Percentiles rank a stretch among this genome's conserved stretches.
phyloP scores from a whole-genome alignment of 1,284 basidiomycete genomes.

The Rhodotorula sp. region DNA sequence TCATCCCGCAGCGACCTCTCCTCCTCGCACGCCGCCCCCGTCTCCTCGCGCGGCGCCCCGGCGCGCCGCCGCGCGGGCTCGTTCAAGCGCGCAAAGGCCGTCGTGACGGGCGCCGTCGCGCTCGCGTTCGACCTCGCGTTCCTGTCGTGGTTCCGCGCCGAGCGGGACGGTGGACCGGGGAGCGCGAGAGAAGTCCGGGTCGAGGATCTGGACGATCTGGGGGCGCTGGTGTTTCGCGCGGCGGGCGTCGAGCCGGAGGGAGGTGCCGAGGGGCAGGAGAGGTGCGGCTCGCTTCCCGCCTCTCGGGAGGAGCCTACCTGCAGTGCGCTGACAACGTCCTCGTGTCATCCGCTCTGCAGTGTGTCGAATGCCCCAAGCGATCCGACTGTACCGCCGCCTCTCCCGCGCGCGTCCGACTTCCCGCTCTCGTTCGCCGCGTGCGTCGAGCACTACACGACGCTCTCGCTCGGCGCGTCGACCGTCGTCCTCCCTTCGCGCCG shows the following conservation, averaged over 20 bases:
- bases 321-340: too few relatives aligned
- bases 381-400: neutral
- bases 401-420: constrained; percentile 4
- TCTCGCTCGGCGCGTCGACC: constrained; percentile 6
- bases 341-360: neutral
- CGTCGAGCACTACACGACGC: constrained; percentile 1
- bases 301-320: neutral
- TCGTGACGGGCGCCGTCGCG: constrained; percentile 27
- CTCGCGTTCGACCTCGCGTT: constrained; percentile 31
- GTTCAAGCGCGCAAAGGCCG: constrained; percentile 6
- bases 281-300: too few relatives aligned
- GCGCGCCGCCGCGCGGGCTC: neutral
- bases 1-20: neutral
- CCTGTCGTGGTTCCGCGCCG: constrained; percentile 13
- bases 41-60: too few relatives aligned
- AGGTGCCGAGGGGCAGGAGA: neutral
- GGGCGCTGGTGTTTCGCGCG: constrained; percentile 14
- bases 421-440: constrained; percentile 12
- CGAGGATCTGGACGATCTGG: constrained; percentile 28
- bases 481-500: neutral
- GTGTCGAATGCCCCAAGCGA: neutral
- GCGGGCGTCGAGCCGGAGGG: neutral
- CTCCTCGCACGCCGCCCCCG: neutral
- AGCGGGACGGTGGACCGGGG: neutral
- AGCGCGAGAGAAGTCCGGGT: too few relatives aligned